Percentiles rank a stretch among this genome's conserved stretches.
phyloP scores from a whole-genome alignment of 2,329 filamentous ascomycete species.

The Pseudogymnoascus pannorum region DNA sequence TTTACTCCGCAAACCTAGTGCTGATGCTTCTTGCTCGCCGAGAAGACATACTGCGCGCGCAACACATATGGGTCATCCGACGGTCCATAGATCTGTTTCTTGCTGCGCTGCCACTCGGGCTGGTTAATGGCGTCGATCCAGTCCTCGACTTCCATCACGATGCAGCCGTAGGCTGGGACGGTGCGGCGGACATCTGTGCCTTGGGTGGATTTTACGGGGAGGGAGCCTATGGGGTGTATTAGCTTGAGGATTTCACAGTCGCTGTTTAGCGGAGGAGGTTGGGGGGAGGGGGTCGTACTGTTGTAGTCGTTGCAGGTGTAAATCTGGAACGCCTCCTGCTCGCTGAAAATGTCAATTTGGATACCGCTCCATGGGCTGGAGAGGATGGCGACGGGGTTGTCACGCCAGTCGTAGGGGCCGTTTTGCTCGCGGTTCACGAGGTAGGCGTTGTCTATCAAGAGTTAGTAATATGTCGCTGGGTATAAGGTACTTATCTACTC shows the following conservation, averaged over 20 bases:
- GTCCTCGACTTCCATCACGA: constrained; percentile 88
- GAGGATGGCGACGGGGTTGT: constrained; percentile 56
- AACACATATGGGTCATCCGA: constrained; percentile 54
- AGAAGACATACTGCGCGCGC: constrained; percentile 53
- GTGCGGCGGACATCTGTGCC: constrained; percentile 53
- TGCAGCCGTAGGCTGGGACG: constrained; percentile 70
- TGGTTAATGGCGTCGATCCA: constrained; percentile 93
- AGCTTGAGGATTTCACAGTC: constrained; percentile 26
- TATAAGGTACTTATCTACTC: constrained; percentile 29
- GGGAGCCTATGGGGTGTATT: constrained; percentile 30
- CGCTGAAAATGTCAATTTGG: constrained; percentile 69
- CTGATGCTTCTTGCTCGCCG: constrained; percentile 18
- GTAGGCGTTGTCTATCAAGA: constrained; percentile 54
- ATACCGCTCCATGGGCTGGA: constrained; percentile 75
- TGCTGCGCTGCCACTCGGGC: constrained; percentile 70
- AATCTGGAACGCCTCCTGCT: constrained; percentile 83
- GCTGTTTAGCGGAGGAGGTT: no score
- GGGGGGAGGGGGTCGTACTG: constrained; percentile 44
- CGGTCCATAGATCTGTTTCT: constrained; percentile 53
- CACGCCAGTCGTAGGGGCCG: constrained; percentile 57
- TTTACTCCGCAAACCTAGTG: background rate
- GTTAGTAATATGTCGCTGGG: constrained; percentile 9
- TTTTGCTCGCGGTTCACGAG: constrained; percentile 55
- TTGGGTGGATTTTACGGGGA: constrained; percentile 64
- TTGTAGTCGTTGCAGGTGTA: constrained; percentile 77